Conservation (phyloP, 768 basidiomycete genomes). For the Mrakia hoshinonis region DNA sequence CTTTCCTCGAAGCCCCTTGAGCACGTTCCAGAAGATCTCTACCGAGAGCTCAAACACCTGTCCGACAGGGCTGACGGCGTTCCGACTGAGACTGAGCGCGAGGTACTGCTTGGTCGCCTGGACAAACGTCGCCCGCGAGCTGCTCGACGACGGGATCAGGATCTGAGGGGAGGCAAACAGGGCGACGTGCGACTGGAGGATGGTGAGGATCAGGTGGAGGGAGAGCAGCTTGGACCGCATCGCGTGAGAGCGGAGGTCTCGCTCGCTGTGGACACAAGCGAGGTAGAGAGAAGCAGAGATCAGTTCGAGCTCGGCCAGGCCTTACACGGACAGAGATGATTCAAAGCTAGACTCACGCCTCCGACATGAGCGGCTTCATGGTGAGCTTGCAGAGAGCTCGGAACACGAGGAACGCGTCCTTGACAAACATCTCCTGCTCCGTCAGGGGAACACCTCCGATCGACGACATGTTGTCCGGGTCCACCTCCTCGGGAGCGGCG, state of each 20-base stretch:
- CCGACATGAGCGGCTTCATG: conserved; percentile 90
- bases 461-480: conserved; percentile 8
- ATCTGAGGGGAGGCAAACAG: conserved; percentile 79
- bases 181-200: conserved; percentile 82
- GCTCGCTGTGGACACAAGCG: conserved; percentile 55
- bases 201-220: conserved; percentile 82
- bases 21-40: conserved; percentile 94
- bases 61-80: conserved; percentile 87
- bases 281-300: conserved; percentile 29
- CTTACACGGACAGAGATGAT: not conserved
- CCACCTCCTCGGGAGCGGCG: conserved; percentile 14
- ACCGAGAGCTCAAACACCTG: conserved; percentile 97
- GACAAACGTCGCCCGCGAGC: conserved; percentile 79
- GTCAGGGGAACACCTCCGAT: conserved; percentile 36
- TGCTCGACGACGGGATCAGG: conserved; percentile 85
- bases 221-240: conserved; percentile 96
- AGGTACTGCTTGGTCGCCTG: conserved; percentile 95
- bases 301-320: not conserved
- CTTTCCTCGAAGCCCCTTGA: conserved; percentile 89
- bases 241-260: conserved; percentile 89
- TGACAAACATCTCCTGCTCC: conserved; percentile 81
- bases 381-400: conserved; percentile 93
- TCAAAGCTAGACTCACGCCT: conserved; percentile 55
- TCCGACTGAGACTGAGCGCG: conserved; percentile 81
- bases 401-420: conserved; percentile 96